A percentile compares a stretch with the other conserved stretches of the same genome.
phyloP scores from a whole-genome alignment of 306 rosid genomes.

The Prosopis cineraria region DNA sequence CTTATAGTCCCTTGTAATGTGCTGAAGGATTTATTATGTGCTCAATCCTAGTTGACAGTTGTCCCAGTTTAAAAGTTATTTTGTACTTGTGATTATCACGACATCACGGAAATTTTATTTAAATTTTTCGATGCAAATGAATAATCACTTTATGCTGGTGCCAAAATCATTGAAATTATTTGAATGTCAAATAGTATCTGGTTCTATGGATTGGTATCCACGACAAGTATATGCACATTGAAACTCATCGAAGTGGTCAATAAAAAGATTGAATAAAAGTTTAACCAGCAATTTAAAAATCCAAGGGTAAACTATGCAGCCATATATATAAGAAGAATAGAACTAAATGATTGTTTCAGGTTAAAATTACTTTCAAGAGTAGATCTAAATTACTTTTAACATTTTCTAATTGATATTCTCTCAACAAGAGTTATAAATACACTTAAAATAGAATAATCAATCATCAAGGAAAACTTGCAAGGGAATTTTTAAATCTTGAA shows the following conservation, averaged over 20 bases:
- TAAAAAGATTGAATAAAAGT: not conserved
- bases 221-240: no score
- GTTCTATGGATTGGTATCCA: no score
- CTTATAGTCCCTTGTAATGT: not conserved
- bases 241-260: not conserved
- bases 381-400: not conserved
- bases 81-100: not conserved
- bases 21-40: not conserved
- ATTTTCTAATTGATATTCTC: not conserved
- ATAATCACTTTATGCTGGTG: not conserved
- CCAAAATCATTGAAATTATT: slow-evolving; percentile 32
- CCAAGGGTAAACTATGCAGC: not conserved
- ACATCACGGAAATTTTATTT: slow-evolving; percentile 20
- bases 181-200: no score
- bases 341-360: no score
- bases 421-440: slow-evolving; percentile 3
- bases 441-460: slow-evolving; percentile 4
- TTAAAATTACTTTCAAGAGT: no score
- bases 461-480: not conserved
- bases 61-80: no score
- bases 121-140: slow-evolving; percentile 21
- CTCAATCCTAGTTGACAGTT: slow-evolving; percentile 21
- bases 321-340: not conserved
- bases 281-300: not conserved
- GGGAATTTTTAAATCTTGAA: slow-evolving; percentile 25